phyloP scores from a whole-genome alignment of 139 green algal species.

The Trebouxia sp. region DNA sequence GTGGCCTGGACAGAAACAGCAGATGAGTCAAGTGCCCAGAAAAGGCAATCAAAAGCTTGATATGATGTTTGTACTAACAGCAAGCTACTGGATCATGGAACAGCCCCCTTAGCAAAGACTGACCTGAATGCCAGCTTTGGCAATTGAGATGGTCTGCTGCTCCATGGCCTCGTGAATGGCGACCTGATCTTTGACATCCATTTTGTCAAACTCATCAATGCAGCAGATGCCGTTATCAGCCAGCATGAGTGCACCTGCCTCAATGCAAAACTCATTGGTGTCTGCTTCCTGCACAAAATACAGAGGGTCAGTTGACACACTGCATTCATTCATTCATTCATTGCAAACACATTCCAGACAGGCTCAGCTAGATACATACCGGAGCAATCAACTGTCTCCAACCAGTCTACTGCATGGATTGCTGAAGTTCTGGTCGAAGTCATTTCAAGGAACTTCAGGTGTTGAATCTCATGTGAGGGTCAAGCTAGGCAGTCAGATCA shows the following conservation, averaged over 20 bases:
- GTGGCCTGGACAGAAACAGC: slow-evolving; percentile 71
- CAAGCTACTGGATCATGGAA: background rate
- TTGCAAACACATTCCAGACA: too few relatives aligned
- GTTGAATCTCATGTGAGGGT: too few relatives aligned
- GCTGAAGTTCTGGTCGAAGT: too few relatives aligned
- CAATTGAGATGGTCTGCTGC: slow-evolving; percentile 99
- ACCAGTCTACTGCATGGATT: too few relatives aligned
- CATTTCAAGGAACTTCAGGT: too few relatives aligned
- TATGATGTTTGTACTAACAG: background rate
- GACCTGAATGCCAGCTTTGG: slow-evolving; percentile 94
- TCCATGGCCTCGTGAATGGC: slow-evolving; percentile 98
- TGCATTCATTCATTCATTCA: too few relatives aligned
- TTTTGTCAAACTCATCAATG: slow-evolving; percentile 98
- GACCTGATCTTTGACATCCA: slow-evolving; percentile 91
- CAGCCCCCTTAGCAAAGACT: background rate
- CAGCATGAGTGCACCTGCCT: slow-evolving; percentile 98
- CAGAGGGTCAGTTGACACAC: too few relatives aligned
- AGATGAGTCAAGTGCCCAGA: background rate
- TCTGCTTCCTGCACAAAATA: slow-evolving; percentile 77
- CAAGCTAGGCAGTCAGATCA: too few relatives aligned
- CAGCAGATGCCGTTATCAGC: slow-evolving; percentile 96
- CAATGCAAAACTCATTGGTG: slow-evolving; percentile 95
- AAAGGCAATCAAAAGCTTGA: background rate
- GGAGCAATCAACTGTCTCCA: too few relatives aligned
- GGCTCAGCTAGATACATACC: too few relatives aligned